Evolutionary conservation across 345 rosid genomes (phyloP).

Genomic region (Gossypium bickii): DNA sequence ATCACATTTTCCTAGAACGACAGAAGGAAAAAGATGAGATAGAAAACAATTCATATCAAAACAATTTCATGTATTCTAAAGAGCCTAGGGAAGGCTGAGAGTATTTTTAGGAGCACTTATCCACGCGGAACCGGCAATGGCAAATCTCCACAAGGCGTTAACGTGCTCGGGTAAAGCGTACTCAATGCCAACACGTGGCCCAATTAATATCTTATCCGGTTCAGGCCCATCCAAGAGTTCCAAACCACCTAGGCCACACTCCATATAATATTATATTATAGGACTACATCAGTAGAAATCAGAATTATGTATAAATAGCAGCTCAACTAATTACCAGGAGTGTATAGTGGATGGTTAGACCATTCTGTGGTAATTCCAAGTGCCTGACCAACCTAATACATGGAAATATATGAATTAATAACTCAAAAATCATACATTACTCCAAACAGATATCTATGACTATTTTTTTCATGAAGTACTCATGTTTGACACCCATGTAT

Average conservation of each 20-base stretch:
- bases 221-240: slow-evolving; percentile 82
- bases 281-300: not conserved
- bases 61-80: not conserved
- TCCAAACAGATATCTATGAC: not conserved
- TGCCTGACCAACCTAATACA: slow-evolving; percentile 81
- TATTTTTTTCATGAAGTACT: not conserved
- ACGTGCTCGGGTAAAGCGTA: slow-evolving; percentile 79
- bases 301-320: not conserved
- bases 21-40: not conserved
- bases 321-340: slow-evolving; percentile 54
- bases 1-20: not conserved
- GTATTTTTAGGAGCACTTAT: slow-evolving; percentile 92
- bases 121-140: slow-evolving; percentile 79
- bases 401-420: not conserved
- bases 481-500: not conserved
- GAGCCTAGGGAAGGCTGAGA: slow-evolving; percentile 42
- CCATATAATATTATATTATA: slow-evolving; percentile 5
- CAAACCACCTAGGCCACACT: slow-evolving; percentile 55
- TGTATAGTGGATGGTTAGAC: slow-evolving; percentile 79
- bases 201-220: slow-evolving; percentile 59
- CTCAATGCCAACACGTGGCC: slow-evolving; percentile 93
- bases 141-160: slow-evolving; percentile 86
- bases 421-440: not conserved
- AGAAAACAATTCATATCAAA: not conserved
- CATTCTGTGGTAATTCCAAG: slow-evolving; percentile 81